These are phyloP conservation scores for Apophysomyces ossiformis DNA, from an alignment of 371 early-diverging fungal genomes.

Conservation along the genomic window DNA sequence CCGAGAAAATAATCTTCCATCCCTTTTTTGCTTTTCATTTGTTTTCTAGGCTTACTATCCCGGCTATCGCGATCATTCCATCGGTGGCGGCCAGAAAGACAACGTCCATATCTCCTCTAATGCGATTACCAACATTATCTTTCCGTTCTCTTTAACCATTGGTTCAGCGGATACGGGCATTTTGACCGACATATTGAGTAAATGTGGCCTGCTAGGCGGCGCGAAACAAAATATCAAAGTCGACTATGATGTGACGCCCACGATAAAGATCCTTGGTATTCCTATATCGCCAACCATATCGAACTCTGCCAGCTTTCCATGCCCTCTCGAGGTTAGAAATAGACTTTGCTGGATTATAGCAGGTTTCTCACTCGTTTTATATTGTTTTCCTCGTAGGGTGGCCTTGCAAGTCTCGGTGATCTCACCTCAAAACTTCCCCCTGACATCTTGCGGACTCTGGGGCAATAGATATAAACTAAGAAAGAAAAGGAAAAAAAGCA, in stretches of 20 bases:
- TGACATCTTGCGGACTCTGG: not conserved
- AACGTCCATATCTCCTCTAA: slow-evolving; percentile 53
- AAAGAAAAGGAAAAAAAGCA: not conserved
- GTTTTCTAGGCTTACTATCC: slow-evolving; percentile 57
- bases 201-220: slow-evolving; percentile 49
- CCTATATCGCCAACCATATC: slow-evolving; percentile 52
- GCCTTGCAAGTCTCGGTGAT: not conserved
- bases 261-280: slow-evolving; percentile 51
- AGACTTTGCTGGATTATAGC: too few species aligned
- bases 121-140: slow-evolving; percentile 44
- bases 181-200: slow-evolving; percentile 42
- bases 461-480: not conserved
- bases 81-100: slow-evolving; percentile 54
- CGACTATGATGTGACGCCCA: slow-evolving; percentile 59
- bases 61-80: slow-evolving; percentile 31
- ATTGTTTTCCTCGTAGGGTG: not conserved
- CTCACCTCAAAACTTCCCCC: not conserved
- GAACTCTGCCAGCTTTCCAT: slow-evolving; percentile 35
- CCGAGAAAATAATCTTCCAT: too few species aligned
- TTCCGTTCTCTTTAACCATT: slow-evolving; percentile 52
- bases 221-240: slow-evolving; percentile 33
- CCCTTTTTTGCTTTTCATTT: not conserved
- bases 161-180: slow-evolving; percentile 36
- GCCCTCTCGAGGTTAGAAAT: slow-evolving; percentile 39
- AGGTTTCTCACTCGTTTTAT: not conserved